phyloP scores from a whole-genome alignment of 768 basidiomycete genomes.

The Podaxis sp. region DNA sequence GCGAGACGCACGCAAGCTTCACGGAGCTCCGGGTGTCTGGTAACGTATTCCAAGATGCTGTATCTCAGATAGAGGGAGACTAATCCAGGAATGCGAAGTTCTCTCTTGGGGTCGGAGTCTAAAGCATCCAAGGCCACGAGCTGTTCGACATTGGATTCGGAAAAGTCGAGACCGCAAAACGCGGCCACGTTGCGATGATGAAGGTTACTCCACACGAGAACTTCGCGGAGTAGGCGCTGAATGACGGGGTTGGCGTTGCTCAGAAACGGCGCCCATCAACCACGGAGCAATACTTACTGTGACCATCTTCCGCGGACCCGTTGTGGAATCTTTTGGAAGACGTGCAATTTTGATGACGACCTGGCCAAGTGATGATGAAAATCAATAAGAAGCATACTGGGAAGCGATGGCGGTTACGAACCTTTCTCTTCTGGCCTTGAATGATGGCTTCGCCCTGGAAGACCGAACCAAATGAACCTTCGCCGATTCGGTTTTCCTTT shows the following conservation, averaged over 20 bases:
- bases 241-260: neutral
- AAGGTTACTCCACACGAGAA: neutral
- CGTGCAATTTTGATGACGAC: slow-evolving; percentile 1
- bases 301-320: neutral
- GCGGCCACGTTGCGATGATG: neutral
- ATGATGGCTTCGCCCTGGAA: neutral
- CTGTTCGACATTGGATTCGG: neutral
- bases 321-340: neutral
- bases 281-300: neutral
- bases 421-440: neutral
- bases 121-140: neutral
- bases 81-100: neutral
- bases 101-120: neutral
- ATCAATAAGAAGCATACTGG: neutral
- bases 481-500: neutral
- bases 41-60: neutral
- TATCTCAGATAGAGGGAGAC: neutral
- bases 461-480: neutral
- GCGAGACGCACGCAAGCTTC: neutral
- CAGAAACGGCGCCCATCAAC: neutral
- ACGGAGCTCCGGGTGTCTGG: neutral
- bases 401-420: neutral
- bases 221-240: slow-evolving; percentile 3
- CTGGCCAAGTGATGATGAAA: neutral
- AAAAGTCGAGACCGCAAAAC: neutral